A percentile compares a stretch with the other conserved stretches of the same genome.
These are phyloP conservation scores for Cadophora gregata DNA, from an alignment of 2,329 filamentous ascomycete genomes.

Conservation along the genomic window DNA sequence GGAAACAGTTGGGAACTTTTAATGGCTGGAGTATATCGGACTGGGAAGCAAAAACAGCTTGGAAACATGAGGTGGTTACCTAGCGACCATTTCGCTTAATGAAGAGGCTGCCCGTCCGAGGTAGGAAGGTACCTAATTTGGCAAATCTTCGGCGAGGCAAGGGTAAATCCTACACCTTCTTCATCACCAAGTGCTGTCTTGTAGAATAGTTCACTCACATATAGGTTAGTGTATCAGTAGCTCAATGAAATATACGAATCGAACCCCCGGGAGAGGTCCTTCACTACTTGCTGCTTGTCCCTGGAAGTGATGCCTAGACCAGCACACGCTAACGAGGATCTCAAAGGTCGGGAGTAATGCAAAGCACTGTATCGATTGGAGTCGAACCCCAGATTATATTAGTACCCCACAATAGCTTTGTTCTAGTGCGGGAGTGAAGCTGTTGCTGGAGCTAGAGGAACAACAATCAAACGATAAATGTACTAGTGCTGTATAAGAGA, in stretches of 20 bases:
- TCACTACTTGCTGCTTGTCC: not conserved
- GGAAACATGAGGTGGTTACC: slow-evolving; percentile 9
- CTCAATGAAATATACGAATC: not conserved
- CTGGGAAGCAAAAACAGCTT: slow-evolving; percentile 5
- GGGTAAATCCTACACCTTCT: not conserved
- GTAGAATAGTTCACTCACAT: slow-evolving; percentile 7
- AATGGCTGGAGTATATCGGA: slow-evolving; percentile 9
- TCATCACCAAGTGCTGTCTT: not conserved
- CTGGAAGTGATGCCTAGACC: not conserved
- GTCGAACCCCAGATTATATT: not conserved
- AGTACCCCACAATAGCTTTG: not conserved
- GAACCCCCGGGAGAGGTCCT: not conserved
- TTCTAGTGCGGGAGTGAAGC: not conserved
- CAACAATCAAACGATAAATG: not conserved
- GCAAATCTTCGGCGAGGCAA: slow-evolving; percentile 1
- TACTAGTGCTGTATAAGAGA: not conserved
- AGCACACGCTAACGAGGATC: not conserved
- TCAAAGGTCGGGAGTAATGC: not conserved
- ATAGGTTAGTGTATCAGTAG: not conserved
- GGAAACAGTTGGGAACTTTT: not conserved
- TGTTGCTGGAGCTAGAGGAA: not conserved
- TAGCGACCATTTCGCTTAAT: slow-evolving; percentile 3
- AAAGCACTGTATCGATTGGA: not conserved
- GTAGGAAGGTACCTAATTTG: too few species aligned
- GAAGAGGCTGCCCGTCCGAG: not conserved